Base-by-base conservation (phyloP, 306 rosid genomes). In the Herpetospermum pedunculosum region DNA sequence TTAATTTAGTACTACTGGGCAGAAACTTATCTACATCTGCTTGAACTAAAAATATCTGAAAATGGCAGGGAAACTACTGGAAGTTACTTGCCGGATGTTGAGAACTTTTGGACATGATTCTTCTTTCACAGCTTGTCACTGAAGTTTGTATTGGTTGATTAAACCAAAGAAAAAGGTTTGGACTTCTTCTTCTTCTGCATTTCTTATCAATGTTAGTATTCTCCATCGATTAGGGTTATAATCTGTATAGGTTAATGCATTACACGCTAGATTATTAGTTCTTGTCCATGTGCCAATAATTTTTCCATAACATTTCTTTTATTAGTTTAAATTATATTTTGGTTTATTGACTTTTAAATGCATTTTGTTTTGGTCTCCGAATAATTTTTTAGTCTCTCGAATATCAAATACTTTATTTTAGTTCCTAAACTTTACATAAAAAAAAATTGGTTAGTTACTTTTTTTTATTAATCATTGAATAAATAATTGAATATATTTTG, bases 61-160 rank as follows among this genome's bases (percentile, higher is more conserved):
- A 19, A n/a, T 64, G 29, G 18, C 71, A 64, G 71, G 71, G 8
- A 64, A 64, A 64, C 48, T 64, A 37, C 47, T 64, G 71, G 71
- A 64, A 64, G 30, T 64, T 38, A 40, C 29, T 64, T 64, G 71
- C 48, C 30, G 71, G 48, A 64, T 64, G 71, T 64, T 64, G 48
- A 37, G 48, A 64, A 64, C 48, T 21, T 37, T 64, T 37, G 71
- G 71, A 4, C 71, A 64, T 48, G 71, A 64, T 64, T 37, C 71
- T 19, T 64, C 71, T 64, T 37, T 64, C 71, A 64, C 71, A 64
- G 48, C 48, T 37, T 64, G 71, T 64, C 71, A 40, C 30, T 64
- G 48, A 64, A 37, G 71, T 38, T 19, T 64, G 16, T 19, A 21
- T n/a, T 64, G 48, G 29, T 64, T 64, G 29, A 8, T 64, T 37